Evolutionary conservation across 1,284 basidiomycete genomes (phyloP), one percentile per base, ranked within the genome.

Genomic region (Amylostereum areolatum): DNA sequence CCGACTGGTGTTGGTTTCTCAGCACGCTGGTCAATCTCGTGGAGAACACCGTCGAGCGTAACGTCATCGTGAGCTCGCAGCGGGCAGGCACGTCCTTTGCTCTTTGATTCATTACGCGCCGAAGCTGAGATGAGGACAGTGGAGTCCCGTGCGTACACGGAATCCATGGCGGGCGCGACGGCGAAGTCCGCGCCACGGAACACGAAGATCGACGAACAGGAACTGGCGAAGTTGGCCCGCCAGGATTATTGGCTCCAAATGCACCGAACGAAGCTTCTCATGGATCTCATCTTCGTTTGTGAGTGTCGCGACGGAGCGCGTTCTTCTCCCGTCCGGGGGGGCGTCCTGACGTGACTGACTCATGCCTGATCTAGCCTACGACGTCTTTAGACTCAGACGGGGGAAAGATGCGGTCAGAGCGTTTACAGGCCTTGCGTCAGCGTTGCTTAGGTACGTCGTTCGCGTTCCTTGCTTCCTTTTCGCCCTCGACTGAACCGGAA

Each of bases 281-380:
- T 90, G 84, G 88, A 91, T 65, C 67, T 91, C 51, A 76, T 89
- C 55, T 91, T 90, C 65, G 88, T 89, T 62, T 89, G 88, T 91
- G 61, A 70, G 88, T 80, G 11, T 34, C 43, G 18, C 47, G 32
- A 43, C 18, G 34, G 18, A 18, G 1, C 18, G 18, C 18, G 18
- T 18, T 18, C 18, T 18, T 18, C 18, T 18, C 18, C 18, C 1
- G 18, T 18, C 18, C 18, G 18, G 18, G 18, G 18, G 18, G 18
- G 18, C 18, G 18, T 18, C 18, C 18, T 18, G 18, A 18, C 18
- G 18, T 18, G 18, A 18, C 18, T 18, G 18, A 18, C 18, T 18
- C 18, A 18, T 18, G 18, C 18, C 18, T 18, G 18, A 18, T 49
- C 32, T 53, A 81, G 80, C 77, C 4, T 81, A 75, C 55, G 75